Evolutionary conservation across 495 filamentous ascomycete genomes (phyloP).

Genomic region (Staphylotrichum tortipilum): DNA sequence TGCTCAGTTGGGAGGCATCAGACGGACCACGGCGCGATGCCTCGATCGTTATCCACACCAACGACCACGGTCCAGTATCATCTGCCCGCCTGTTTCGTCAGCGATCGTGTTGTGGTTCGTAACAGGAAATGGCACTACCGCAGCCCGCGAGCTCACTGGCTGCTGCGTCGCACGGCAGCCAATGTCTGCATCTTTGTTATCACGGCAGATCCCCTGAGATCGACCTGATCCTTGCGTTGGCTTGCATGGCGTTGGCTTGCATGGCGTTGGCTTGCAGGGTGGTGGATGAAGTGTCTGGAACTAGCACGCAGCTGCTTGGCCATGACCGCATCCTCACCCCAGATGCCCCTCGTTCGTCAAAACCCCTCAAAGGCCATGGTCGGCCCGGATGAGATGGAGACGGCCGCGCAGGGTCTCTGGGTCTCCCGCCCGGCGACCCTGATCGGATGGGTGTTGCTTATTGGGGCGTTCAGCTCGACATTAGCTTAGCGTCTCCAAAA

Average conservation of each 20-base stretch:
- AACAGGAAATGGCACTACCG: too few relatives aligned
- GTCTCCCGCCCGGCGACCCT: too few relatives aligned
- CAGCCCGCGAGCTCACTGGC: too few relatives aligned
- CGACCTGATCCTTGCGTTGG: slow-evolving; percentile 2
- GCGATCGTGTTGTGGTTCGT: background rate
- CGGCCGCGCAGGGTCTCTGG: too few relatives aligned
- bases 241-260: slow-evolving; percentile 1
- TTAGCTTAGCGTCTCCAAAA: too few relatives aligned
- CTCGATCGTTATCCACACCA: too few relatives aligned
- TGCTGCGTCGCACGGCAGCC: slow-evolving; percentile 1
- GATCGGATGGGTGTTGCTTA: background rate
- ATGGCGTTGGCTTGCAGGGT: background rate
- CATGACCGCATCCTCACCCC: background rate
- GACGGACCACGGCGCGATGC: slow-evolving; percentile 5
- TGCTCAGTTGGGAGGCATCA: background rate
- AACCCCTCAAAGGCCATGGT: too few relatives aligned
- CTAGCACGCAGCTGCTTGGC: background rate
- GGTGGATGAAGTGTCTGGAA: background rate
- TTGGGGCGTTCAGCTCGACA: too few relatives aligned
- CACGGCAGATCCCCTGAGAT: background rate
- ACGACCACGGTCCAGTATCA: too few relatives aligned
- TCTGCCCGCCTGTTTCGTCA: too few relatives aligned
- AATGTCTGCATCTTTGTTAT: background rate
- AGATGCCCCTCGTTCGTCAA: too few relatives aligned
- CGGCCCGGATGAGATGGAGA: too few relatives aligned